Percentiles rank a stretch among this genome's conserved stretches.
Evolutionary conservation across 805 yeast species (phyloP).

Genomic region (Starmerella ratchasimensis): DNA sequence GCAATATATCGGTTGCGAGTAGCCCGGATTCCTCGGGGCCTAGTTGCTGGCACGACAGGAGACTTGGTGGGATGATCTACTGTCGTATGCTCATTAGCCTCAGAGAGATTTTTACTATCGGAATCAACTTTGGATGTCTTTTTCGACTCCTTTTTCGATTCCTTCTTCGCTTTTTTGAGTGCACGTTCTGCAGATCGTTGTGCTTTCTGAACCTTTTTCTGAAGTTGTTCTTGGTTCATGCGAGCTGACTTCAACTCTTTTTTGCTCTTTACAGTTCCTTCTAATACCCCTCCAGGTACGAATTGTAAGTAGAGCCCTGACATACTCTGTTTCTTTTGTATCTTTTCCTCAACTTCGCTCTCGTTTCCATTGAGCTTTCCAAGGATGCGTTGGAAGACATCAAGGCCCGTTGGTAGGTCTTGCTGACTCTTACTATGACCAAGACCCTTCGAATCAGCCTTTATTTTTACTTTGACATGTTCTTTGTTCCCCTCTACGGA

Average conservation of each 20-base stretch:
- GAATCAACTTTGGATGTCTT: not conserved
- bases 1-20: conserved; percentile 77
- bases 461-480: conserved; percentile 70
- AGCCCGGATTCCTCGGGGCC: conserved; percentile 44
- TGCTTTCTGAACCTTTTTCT: conserved; percentile 7
- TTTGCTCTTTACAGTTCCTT: conserved; percentile 19
- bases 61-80: too few species aligned
- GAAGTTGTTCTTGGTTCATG: conserved; percentile 20
- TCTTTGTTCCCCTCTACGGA: conserved; percentile 31
- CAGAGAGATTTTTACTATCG: not conserved
- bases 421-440: conserved; percentile 62
- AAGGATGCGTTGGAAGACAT: conserved; percentile 78
- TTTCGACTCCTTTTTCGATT: conserved; percentile 1
- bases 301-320: conserved; percentile 69
- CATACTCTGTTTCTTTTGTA: conserved; percentile 55
- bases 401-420: conserved; percentile 79
- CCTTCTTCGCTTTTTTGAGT: not conserved
- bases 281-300: conserved; percentile 67
- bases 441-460: conserved; percentile 72
- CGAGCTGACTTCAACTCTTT: conserved; percentile 22
- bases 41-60: not conserved
- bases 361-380: conserved; percentile 84
- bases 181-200: conserved; percentile 1
- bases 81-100: not conserved
- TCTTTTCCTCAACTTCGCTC: conserved; percentile 32